Conservation (phyloP, 1,139 yeast species). For the Geotrichum restrictum region DNA sequence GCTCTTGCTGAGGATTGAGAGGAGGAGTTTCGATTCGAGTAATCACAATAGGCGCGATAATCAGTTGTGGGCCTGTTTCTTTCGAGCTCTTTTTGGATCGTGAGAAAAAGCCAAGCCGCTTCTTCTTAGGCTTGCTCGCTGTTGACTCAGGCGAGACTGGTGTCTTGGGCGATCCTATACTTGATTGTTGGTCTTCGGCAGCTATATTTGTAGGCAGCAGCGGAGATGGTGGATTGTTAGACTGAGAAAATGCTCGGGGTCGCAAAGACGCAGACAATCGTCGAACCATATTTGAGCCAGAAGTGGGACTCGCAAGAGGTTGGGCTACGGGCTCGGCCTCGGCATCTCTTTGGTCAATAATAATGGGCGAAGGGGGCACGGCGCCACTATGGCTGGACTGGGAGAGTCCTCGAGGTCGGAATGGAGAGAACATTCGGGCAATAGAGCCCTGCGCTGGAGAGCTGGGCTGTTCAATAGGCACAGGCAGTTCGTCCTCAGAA, state of each 20-base stretch:
- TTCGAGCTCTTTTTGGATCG: constrained; percentile 7
- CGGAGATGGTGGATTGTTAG: background rate
- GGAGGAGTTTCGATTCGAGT: no score
- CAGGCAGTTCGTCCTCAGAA: constrained; percentile 32
- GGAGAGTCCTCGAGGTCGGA: background rate
- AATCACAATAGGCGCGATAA: no score
- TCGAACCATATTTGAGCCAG: background rate
- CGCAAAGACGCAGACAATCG: background rate
- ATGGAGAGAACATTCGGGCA: background rate
- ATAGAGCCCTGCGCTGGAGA: background rate
- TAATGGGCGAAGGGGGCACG: background rate
- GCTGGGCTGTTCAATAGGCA: background rate
- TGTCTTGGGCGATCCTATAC: background rate
- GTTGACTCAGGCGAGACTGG: background rate
- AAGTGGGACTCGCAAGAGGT: background rate
- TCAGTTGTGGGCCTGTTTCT: background rate
- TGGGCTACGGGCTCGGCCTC: background rate
- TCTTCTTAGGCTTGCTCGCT: constrained; percentile 1
- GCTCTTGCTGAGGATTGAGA: background rate
- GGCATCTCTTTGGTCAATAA: background rate
- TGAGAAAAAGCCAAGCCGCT: constrained; percentile 1
- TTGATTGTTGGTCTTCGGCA: background rate
- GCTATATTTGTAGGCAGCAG: background rate
- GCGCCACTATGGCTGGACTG: background rate
- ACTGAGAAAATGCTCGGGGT: background rate